Base-by-base conservation (phyloP, 1,284 basidiomycete genomes). In the Lignosus rhinocerotis region DNA sequence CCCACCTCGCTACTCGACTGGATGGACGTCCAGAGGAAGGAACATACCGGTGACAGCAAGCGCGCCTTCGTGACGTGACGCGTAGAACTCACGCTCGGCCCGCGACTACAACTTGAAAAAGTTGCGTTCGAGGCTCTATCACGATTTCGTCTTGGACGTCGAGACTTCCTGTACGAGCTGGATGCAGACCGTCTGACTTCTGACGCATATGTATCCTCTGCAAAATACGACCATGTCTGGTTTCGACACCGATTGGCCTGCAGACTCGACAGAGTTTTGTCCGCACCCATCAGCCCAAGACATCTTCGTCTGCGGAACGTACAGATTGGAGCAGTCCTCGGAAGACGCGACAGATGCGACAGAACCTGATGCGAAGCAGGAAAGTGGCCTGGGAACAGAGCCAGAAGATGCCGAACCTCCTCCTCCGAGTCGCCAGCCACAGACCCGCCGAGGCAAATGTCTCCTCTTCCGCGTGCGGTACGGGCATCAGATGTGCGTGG, bases 201-300 rank as follows among this genome's bases (percentile, higher is more conserved):
- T 14, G 9, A 14, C 7, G 12, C 11, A 8, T 14, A 5, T 3
- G 16, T 38, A 39, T 39, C 9, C n/a, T 39, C 7, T 39, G 9
- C 34, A 39, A 1, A 9, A 11, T 34, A 8, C 16, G 6, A 5
- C 11, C 14, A 67, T 66, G 66, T 6, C 62, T 9, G 56, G 51
- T 6, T 78, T 87, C 67, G 87, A 94, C 72, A 96, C 94, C 0
- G 74, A 78, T 14, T 90, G 85, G 70, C 93, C 93, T 8, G 94
- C 94, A n/a, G 94, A 96, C 73, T 86, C 90, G 16, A 81, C 93
- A 57, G 95, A 97, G 69, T 96, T 94, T 71, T 95, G 93, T 67
- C 94, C 93, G 12, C 80, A 83, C 59, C 77, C 78, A 16, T 75
- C 76, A 41, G 78, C 78, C 43, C 74, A 78, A 14, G 76, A 87